A percentile compares a stretch with the other conserved stretches of the same genome.
Evolutionary conservation across 441 rosid genomes (phyloP).

Genomic region (Biscutella laevigata): DNA sequence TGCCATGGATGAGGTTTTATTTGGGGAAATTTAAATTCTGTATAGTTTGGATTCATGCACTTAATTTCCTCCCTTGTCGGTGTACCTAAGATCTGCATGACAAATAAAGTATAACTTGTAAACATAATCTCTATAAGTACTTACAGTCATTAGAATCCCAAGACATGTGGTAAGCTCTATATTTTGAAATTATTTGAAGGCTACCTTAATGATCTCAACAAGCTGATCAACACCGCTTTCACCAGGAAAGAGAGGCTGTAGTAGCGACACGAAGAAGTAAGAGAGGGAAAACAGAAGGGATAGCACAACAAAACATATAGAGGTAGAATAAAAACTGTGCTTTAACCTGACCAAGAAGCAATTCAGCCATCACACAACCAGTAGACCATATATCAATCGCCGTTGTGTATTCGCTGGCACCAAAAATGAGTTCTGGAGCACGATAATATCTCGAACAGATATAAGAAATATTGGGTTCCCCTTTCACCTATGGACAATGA

Average conservation of each 20-base stretch:
- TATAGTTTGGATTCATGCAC: slow-evolving; percentile 99
- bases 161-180: not conserved
- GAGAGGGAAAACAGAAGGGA: not conserved
- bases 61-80: slow-evolving; percentile 99
- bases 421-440: slow-evolving; percentile 97
- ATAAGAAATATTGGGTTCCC: slow-evolving; percentile 94
- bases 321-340: slow-evolving; percentile 1
- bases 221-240: slow-evolving; percentile 99
- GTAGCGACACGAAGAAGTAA: slow-evolving; percentile 12
- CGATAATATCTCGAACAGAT: slow-evolving; percentile 97
- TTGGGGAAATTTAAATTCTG: slow-evolving; percentile 96
- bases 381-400: slow-evolving; percentile 99
- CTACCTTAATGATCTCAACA: slow-evolving; percentile 95
- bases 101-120: too few species aligned
- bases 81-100: slow-evolving; percentile 84
- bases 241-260: slow-evolving; percentile 95
- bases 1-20: slow-evolving; percentile 99
- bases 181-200: not conserved
- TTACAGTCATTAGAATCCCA: not conserved
- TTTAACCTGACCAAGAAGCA: slow-evolving; percentile 89
- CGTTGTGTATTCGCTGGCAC: slow-evolving; percentile 95
- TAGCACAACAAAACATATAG: not conserved
- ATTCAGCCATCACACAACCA: slow-evolving; percentile 99
- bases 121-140: too few species aligned
- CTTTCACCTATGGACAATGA: slow-evolving; percentile 60